These are phyloP conservation scores for Colletotrichum tropicicola DNA, from an alignment of 2,329 filamentous ascomycete genomes.

Conservation along the genomic window DNA sequence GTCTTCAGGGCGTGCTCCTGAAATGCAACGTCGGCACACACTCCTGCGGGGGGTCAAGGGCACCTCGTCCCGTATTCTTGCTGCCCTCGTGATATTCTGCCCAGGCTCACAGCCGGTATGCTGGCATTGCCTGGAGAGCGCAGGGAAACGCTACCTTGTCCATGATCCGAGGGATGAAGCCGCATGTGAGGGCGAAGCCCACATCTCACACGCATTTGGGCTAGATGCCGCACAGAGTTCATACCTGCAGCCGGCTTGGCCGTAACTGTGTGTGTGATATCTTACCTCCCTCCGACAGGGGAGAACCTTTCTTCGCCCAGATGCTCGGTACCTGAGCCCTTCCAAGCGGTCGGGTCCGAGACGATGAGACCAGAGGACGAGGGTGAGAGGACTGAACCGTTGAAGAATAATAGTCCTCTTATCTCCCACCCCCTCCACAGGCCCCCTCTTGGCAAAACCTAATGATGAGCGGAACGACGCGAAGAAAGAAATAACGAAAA, in stretches of 20 bases:
- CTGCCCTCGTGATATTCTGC: neutral
- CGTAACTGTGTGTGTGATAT: slow-evolving; percentile 4
- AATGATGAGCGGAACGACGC: neutral
- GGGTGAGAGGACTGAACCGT: neutral
- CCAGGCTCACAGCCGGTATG: too few relatives aligned
- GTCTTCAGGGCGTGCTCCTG: slow-evolving; percentile 12
- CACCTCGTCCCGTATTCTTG: neutral
- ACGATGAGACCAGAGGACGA: neutral
- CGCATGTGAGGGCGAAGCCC: neutral
- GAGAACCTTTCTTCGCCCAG: slow-evolving; percentile 1
- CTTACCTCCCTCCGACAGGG: slow-evolving; percentile 3
- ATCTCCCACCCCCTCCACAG: slow-evolving; percentile 2
- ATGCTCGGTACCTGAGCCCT: slow-evolving; percentile 8
- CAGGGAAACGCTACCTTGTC: neutral
- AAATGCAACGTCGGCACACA: slow-evolving; percentile 11
- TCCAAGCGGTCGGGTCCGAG: neutral
- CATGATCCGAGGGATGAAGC: slow-evolving; percentile 1
- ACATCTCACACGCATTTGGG: neutral
- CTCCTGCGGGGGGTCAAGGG: neutral
- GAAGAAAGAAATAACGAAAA: neutral
- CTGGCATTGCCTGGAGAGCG: neutral
- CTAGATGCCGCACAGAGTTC: slow-evolving; percentile 1
- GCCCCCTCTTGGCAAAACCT: neutral
- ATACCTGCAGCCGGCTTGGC: slow-evolving; percentile 11
- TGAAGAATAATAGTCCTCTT: neutral